Evolutionary conservation across 2,329 filamentous ascomycete species (phyloP), one percentile per base, ranked within the genome.

Genomic region (Aureobasidium sp.): DNA sequence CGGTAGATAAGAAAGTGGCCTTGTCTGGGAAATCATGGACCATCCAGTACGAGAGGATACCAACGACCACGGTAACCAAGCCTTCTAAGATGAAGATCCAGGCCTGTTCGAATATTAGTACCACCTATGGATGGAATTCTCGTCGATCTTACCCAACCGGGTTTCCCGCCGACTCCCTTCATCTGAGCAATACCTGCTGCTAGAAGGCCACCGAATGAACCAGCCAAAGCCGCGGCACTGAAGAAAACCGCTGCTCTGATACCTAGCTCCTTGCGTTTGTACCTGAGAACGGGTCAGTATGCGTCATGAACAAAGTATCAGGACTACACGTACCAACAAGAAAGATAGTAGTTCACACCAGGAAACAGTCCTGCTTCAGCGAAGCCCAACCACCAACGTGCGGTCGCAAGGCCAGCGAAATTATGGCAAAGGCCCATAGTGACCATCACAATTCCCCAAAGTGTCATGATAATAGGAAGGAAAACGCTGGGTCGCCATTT

Each of bases 191-290:
- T 91, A 0, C 82, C 88, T 2, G 87, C 87, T 0, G 88, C 88
- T 3, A 91, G 79, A 1, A 91, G 81, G 3, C 88, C 88, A 69
- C 87, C 88, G 65, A 92, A 91, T 0, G 87, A 91, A 0, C 90
- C 90, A 0, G 89, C 87, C 0, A 94, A 75, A 0, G 90, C 89
- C 0, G 90, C 90, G 0, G 89, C 88, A 0, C 88, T 91, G 77
- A 94, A 95, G 78, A 94, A 93, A 62, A 92, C 84, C 15, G 90
- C 88, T 65, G 88, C 85, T 39, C 90, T 84, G n/a, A 91, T 81
- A 55, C 89, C 90, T 61, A 94, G 88, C 69, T 95, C 91, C 17
- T 81, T 83, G 39, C 90, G 81, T 70, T 84, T 87, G 69, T 94
- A 96, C 43, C 43, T 46, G 13, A 1, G 15, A 12, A 15, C 24